phyloP scores from a whole-genome alignment of 2,329 filamentous ascomycete genomes.

The Fusarium keratoplasticum region DNA sequence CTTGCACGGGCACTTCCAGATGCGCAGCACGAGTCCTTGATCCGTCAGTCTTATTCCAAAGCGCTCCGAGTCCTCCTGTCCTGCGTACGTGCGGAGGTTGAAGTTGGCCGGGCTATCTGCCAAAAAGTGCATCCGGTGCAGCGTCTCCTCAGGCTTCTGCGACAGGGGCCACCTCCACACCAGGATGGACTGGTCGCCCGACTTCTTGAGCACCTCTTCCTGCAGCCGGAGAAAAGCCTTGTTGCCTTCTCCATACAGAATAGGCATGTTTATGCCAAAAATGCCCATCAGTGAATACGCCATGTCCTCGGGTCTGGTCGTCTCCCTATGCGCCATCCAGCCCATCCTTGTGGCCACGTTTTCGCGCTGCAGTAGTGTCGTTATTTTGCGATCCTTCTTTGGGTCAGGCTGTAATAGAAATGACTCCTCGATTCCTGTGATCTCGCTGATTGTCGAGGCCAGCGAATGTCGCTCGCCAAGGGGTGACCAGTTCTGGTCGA shows the following conservation, averaged over 20 bases:
- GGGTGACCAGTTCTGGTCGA: conserved; percentile 38
- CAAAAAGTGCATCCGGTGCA: conserved; percentile 40
- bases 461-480: conserved; percentile 36
- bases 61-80: conserved; percentile 39
- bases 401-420: conserved; percentile 32
- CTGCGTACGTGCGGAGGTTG: conserved; percentile 41
- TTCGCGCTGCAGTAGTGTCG: conserved; percentile 36
- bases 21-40: conserved; percentile 39
- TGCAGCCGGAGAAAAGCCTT: conserved; percentile 50
- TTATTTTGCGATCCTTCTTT: conserved; percentile 33
- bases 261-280: conserved; percentile 51
- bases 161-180: conserved; percentile 42
- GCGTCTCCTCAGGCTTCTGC: conserved; percentile 20
- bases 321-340: conserved; percentile 50
- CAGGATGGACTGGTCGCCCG: conserved; percentile 52
- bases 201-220: conserved; percentile 49
- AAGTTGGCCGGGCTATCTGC: conserved; percentile 42
- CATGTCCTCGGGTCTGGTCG: conserved; percentile 46
- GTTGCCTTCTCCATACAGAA: conserved; percentile 51
- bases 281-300: conserved; percentile 52
- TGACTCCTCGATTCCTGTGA: conserved; percentile 40
- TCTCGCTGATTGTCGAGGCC: conserved; percentile 34
- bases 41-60: conserved; percentile 40
- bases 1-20: conserved; percentile 44
- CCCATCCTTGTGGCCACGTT: conserved; percentile 49